Evolutionary conservation across 768 basidiomycete genomes (phyloP).

Genomic region (Pleurotus cornucopiae): DNA sequence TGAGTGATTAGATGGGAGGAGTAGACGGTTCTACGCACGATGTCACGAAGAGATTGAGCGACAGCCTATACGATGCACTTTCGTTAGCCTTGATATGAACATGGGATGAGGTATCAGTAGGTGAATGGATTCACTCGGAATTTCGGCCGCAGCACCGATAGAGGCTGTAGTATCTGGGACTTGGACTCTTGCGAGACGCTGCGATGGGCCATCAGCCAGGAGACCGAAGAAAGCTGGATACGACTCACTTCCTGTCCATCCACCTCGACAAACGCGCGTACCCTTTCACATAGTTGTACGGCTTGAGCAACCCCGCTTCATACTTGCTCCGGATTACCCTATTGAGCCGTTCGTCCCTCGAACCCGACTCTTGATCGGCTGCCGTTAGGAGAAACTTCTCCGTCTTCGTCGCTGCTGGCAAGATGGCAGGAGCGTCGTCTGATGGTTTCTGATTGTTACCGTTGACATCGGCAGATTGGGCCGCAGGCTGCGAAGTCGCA

Average conservation of each 20-base stretch:
- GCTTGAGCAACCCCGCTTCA: conserved; percentile 91
- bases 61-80: conserved; percentile 46
- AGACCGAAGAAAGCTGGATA: background rate
- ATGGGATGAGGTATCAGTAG: background rate
- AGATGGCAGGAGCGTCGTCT: conserved; percentile 45
- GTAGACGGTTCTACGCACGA: conserved; percentile 38
- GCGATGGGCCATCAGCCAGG: background rate
- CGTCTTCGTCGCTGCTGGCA: conserved; percentile 74
- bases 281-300: conserved; percentile 96
- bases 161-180: conserved; percentile 85
- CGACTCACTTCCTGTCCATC: conserved; percentile 86
- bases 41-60: conserved; percentile 79
- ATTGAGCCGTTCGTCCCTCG: conserved; percentile 84
- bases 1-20: background rate
- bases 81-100: background rate
- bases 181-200: conserved; percentile 90
- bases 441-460: conserved; percentile 19
- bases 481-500: background rate
- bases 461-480: conserved; percentile 11
- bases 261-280: conserved; percentile 87
- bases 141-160: conserved; percentile 81
- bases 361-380: conserved; percentile 90
- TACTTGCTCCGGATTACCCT: conserved; percentile 95
- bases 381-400: conserved; percentile 91
- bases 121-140: conserved; percentile 56